A percentile compares a stretch with the other conserved stretches of the same genome.
Conservation (phyloP, 345 rosid genomes). For the Linum lewisii region DNA sequence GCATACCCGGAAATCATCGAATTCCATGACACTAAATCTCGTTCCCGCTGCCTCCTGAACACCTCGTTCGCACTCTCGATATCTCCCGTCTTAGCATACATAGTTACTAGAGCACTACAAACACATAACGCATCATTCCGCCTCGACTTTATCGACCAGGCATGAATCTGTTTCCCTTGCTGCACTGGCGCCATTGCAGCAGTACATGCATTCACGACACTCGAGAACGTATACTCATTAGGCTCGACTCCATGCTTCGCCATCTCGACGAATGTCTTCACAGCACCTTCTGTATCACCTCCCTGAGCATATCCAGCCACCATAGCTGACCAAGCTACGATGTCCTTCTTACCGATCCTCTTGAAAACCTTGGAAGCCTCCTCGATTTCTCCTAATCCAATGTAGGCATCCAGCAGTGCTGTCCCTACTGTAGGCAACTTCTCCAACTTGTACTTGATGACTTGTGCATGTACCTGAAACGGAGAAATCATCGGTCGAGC, state of each 20-base stretch:
- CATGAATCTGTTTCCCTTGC: constrained; percentile 85
- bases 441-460: constrained; percentile 53
- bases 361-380: constrained; percentile 55
- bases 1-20: constrained; percentile 72
- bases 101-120: constrained; percentile 70
- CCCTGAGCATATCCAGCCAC: constrained; percentile 63
- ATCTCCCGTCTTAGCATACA: constrained; percentile 84
- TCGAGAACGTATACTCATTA: constrained; percentile 73
- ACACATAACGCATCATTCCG: constrained; percentile 45
- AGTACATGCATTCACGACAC: constrained; percentile 64
- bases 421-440: constrained; percentile 59
- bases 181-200: constrained; percentile 51
- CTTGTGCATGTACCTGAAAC: constrained; percentile 56
- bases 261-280: constrained; percentile 38
- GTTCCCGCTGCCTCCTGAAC: constrained; percentile 55
- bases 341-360: constrained; percentile 52
- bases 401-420: constrained; percentile 73
- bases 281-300: constrained; percentile 62
- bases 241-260: constrained; percentile 45
- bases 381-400: constrained; percentile 41
- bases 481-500: constrained; percentile 52
- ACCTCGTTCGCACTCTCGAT: constrained; percentile 58
- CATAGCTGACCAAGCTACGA: constrained; percentile 93
- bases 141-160: constrained; percentile 57
- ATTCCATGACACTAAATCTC: constrained; percentile 76